Evolutionary conservation across 352 stramenopile species (phyloP).

Genomic region (Discostella stelligera): DNA sequence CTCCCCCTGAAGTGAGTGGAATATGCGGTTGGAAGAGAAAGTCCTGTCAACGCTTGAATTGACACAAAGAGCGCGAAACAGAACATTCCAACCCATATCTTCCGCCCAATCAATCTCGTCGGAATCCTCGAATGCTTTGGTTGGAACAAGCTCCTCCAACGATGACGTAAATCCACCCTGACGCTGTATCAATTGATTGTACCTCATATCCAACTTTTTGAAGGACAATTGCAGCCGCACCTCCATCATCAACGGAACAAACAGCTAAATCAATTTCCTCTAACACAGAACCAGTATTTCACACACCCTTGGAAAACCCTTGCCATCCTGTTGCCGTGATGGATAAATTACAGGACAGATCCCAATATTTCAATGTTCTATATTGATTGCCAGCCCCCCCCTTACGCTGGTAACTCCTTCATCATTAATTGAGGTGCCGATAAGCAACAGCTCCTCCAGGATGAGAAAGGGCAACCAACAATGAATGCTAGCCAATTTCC

Average conservation of each 20-base stretch:
- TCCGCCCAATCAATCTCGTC: neutral
- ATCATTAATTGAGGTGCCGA: neutral
- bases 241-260: conserved; percentile 27
- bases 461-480: too few species aligned
- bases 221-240: conserved; percentile 21
- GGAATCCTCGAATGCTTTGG: neutral
- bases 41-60: neutral
- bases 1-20: too few species aligned
- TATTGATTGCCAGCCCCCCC: conserved; percentile 9
- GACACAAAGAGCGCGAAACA: neutral
- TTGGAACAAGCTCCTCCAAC: neutral
- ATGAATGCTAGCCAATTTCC: too few species aligned
- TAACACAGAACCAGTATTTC: conserved; percentile 12
- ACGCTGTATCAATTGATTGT: conserved; percentile 5
- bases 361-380: conserved; percentile 1
- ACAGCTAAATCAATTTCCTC: conserved; percentile 17
- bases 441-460: neutral
- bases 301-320: conserved; percentile 1
- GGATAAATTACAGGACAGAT: neutral
- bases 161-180: conserved; percentile 1
- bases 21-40: neutral
- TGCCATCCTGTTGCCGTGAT: neutral
- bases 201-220: conserved; percentile 19
- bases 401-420: neutral
- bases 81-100: neutral